Evolutionary conservation across 169 alveolate species (phyloP), one percentile per base, ranked within the genome.

Genomic region (Pseudocohnilembus persalinus): DNA sequence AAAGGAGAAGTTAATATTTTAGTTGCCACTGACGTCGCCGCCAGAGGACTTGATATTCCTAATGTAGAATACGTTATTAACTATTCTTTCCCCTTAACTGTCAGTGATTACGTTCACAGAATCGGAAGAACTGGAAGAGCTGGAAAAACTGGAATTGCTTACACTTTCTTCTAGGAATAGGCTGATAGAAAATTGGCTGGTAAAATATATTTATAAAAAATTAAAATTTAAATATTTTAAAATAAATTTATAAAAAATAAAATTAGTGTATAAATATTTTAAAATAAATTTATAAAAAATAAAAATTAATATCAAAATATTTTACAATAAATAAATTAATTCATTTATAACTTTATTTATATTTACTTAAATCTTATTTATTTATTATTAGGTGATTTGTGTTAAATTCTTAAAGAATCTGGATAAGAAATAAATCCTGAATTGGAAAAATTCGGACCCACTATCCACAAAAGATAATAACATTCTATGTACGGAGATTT

Each of bases 81-180:
- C 86, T 95, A 90, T 81, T 94, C 92, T 87, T 91, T 93, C 78
- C 96, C 96, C 26, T 75, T 73, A 34, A 81, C 74, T 26, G 83
- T 93, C 34, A 77, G 76, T n/a, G 92, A 89, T 82, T 94, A 92
- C 74, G 77, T 83, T 29, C 97, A 94, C 81, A 87, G 97, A 86
- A 98, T 98, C 73, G 99, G 99, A 33, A 96, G 99, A 89, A 98
- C 99, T 25, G 99, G 99, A 20, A 93, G 99, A 81, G 99, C 99
- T 27, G 99, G 99, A n/a, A 97, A 97, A 83, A 93, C 94, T 29
- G 99, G 99, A 76, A 94, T 92, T 84, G 99, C 99, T 31, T 97
- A 98, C 0, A 96, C 99, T 29, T 96, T 98, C 80, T 97, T 98
- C 74, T 77, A 29, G 73, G 31, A 73, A 73, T 73, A 4, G 26